phyloP scores from a whole-genome alignment of 225 moss, liverwort and hornwort genomes.

The Sphagnum contortum region DNA sequence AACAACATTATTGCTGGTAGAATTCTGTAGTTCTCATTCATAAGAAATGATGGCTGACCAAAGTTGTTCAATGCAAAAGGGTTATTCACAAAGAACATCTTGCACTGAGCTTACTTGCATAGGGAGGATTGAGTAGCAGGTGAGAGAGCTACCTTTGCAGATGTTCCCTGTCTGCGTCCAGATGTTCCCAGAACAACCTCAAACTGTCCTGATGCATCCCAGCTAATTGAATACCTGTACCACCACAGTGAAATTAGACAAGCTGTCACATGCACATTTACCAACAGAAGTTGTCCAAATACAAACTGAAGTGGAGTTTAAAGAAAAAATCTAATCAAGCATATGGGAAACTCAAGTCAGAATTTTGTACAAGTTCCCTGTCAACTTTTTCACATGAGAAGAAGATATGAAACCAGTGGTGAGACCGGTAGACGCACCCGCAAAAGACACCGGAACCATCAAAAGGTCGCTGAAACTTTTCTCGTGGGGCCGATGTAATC shows the following conservation, averaged over 20 bases:
- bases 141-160: conserved; percentile 74
- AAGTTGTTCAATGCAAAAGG: neutral
- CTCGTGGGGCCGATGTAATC: conserved; percentile 59
- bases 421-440: conserved; percentile 42
- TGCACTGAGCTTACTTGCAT: conserved; percentile 54
- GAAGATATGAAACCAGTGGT: neutral
- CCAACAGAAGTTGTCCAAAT: no score
- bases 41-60: neutral
- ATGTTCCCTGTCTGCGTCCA: conserved; percentile 88
- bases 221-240: conserved; percentile 74
- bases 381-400: neutral
- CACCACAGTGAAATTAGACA: no score
- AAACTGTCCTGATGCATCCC: conserved; percentile 67
- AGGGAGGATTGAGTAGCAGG: conserved; percentile 69
- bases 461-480: conserved; percentile 43
- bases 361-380: neutral
- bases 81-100: neutral
- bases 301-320: no score
- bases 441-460: conserved; percentile 50
- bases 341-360: neutral
- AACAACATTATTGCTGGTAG: neutral
- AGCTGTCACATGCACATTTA: no score
- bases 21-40: neutral
- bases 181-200: conserved; percentile 90
- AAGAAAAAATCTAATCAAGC: neutral